Conservation (phyloP, 768 basidiomycete genomes). For the Floccularia luteovirens region DNA sequence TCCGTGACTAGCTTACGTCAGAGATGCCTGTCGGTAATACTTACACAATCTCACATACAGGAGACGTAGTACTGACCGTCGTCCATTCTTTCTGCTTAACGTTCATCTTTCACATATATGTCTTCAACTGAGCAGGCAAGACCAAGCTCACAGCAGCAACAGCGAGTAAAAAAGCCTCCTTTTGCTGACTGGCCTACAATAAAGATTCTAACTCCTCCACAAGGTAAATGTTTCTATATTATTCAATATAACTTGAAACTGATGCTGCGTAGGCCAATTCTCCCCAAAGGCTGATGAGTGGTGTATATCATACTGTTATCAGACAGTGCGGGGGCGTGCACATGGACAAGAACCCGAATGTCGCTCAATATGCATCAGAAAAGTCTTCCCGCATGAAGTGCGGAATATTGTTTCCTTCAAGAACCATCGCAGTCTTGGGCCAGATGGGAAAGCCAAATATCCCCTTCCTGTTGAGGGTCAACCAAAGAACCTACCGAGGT, state of each 20-base stretch:
- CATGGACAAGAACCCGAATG: conserved; percentile 45
- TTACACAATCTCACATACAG: conserved; percentile 3
- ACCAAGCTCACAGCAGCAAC: conserved; percentile 20
- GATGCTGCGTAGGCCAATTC: conserved; percentile 33
- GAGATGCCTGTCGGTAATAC: neutral
- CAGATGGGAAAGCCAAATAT: conserved; percentile 43
- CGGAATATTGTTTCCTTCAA: conserved; percentile 40
- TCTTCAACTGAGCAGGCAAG: conserved; percentile 20
- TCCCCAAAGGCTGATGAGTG: conserved; percentile 58
- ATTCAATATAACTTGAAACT: neutral
- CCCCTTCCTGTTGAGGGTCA: conserved; percentile 68
- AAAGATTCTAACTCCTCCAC: conserved; percentile 45
- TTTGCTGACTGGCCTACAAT: conserved; percentile 44
- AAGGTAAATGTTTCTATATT: conserved; percentile 23
- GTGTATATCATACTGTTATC: conserved; percentile 56
- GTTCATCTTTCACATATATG: conserved; percentile 11
- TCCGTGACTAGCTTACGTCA: conserved; percentile 1
- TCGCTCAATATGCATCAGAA: conserved; percentile 55
- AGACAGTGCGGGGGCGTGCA: conserved; percentile 45
- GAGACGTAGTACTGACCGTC: conserved; percentile 5
- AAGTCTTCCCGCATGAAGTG: conserved; percentile 62
- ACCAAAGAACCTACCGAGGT: conserved; percentile 32
- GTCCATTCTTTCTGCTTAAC: neutral
- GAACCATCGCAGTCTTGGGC: conserved; percentile 29
- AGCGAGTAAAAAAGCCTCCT: conserved; percentile 25